Conservation (phyloP, 2,329 filamentous ascomycete species). For the Epichloe festucae region DNA sequence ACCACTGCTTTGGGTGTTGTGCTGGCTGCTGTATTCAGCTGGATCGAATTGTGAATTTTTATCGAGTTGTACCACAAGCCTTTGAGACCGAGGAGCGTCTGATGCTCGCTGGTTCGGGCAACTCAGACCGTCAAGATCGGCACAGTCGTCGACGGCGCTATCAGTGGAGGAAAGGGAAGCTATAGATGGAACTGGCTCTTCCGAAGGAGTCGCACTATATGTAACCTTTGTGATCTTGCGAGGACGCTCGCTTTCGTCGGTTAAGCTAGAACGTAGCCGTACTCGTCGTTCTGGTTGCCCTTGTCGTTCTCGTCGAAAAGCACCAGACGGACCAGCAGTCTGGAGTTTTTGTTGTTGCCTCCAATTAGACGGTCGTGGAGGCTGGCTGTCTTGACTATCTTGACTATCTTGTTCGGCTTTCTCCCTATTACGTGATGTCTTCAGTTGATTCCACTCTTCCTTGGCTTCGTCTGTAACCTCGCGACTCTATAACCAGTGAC, state of each 20-base stretch:
- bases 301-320: background rate
- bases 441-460: conserved; percentile 20
- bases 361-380: conserved; percentile 17
- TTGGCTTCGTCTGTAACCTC: conserved; percentile 20
- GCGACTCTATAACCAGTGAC: conserved; percentile 9
- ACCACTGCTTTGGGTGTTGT: conserved; percentile 16
- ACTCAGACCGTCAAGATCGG: conserved; percentile 5
- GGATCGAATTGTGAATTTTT: conserved; percentile 20
- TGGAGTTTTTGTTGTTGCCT: conserved; percentile 9
- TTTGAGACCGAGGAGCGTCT: conserved; percentile 2
- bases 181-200: conserved; percentile 19
- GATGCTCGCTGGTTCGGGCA: background rate
- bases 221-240: conserved; percentile 12
- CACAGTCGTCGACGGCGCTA: conserved; percentile 6
- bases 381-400: conserved; percentile 12
- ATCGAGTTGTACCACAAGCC: conserved; percentile 18
- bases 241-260: conserved; percentile 9
- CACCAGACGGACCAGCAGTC: background rate
- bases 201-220: conserved; percentile 13
- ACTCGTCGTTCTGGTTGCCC: background rate
- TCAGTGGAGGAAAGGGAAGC: conserved; percentile 15
- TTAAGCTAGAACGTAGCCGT: conserved; percentile 2
- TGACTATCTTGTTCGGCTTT: conserved; percentile 1
- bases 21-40: conserved; percentile 22
- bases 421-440: conserved; percentile 7